Evolutionary conservation across 208 protist species (phyloP).

Genomic region (Leishmania lainsoni): DNA sequence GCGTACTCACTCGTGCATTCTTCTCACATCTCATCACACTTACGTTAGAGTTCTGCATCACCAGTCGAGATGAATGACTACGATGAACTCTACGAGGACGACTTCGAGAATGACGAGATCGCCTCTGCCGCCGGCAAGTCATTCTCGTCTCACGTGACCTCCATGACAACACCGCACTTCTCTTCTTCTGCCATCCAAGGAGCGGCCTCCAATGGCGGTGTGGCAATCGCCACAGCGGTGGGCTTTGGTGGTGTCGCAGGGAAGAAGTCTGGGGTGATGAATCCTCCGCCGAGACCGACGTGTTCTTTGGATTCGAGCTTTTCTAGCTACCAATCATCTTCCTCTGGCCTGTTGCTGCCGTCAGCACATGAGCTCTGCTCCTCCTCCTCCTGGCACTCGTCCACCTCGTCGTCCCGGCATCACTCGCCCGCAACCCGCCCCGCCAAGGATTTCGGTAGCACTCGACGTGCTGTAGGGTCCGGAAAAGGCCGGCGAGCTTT

Average conservation of each 20-base stretch:
- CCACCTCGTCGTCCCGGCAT: not conserved
- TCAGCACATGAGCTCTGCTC: constrained; percentile 2
- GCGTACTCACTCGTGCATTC: not conserved
- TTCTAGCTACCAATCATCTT: constrained; percentile 11
- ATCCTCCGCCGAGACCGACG: not conserved
- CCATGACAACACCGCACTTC: not conserved
- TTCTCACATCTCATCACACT: not conserved
- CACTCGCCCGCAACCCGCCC: not conserved
- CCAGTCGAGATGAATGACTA: constrained; percentile 13
- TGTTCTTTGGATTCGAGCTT: not conserved
- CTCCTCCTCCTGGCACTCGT: not conserved
- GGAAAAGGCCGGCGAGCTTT: not conserved
- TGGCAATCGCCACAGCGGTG: constrained; percentile 1
- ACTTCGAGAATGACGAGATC: constrained; percentile 26
- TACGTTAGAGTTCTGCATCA: not conserved
- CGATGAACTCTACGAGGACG: constrained; percentile 20
- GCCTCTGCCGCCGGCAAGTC: not conserved
- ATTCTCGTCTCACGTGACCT: not conserved
- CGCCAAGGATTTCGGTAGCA: not conserved
- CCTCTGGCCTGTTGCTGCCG: not conserved
- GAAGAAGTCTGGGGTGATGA: not conserved
- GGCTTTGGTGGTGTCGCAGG: not conserved
- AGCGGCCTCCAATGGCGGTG: not conserved
- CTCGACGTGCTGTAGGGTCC: not conserved
- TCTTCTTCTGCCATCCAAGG: not conserved